Evolutionary conservation across 225 moss, liverwort and hornwort genomes (phyloP).

Genomic region (Marchantia paleacea): DNA sequence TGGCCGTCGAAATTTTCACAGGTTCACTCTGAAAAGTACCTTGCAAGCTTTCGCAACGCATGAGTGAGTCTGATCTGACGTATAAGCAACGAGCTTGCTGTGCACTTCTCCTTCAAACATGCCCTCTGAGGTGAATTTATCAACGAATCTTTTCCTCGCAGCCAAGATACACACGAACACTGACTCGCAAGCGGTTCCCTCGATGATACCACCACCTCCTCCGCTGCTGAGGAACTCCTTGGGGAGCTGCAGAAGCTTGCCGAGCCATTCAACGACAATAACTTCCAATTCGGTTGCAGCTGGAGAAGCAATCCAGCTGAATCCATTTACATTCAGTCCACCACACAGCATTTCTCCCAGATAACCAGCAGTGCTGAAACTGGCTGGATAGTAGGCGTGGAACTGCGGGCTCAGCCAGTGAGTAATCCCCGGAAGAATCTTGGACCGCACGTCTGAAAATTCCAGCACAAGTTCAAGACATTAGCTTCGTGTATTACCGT

Average conservation of each 20-base stretch:
- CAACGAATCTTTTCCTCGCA: conserved; percentile 51
- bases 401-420: conserved; percentile 79
- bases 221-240: conserved; percentile 56
- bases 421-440: conserved; percentile 44
- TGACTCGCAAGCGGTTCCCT: conserved; percentile 64
- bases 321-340: conserved; percentile 52
- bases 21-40: background rate
- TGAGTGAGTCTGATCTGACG: conserved; percentile 69
- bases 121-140: conserved; percentile 28
- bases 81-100: conserved; percentile 50
- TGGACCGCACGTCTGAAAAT: background rate
- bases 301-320: conserved; percentile 71
- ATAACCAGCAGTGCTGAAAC: conserved; percentile 57
- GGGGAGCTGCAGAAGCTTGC: conserved; percentile 64
- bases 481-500: background rate
- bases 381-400: conserved; percentile 54
- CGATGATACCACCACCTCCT: conserved; percentile 68
- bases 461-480: background rate
- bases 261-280: conserved; percentile 71
- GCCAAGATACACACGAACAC: conserved; percentile 57
- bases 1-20: too few relatives aligned
- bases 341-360: conserved; percentile 68
- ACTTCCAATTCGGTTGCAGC: conserved; percentile 68
- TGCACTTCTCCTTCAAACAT: conserved; percentile 43
- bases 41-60: conserved; percentile 56